Evolutionary conservation across 495 filamentous ascomycete genomes (phyloP).

Genomic region (Lineolata rhizophorae): DNA sequence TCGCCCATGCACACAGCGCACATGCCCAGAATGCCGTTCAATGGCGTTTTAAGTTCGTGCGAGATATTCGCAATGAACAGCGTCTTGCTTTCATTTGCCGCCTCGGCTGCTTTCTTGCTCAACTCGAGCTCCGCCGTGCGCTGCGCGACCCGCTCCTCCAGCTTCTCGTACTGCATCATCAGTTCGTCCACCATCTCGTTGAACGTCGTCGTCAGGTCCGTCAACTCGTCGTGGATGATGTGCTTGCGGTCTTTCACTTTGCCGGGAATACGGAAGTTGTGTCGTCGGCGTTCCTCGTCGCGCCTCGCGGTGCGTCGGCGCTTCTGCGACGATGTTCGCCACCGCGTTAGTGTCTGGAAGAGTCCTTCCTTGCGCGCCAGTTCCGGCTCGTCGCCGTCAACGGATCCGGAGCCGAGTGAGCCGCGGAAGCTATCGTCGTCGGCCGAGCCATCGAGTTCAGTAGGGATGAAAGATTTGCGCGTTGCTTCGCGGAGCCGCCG

Average conservation of each 20-base stretch:
- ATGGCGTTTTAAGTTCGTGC: constrained; percentile 77
- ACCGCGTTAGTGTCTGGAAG: constrained; percentile 13
- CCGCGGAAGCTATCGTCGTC: too few relatives aligned
- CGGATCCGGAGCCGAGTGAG: too few relatives aligned
- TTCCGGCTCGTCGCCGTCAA: constrained; percentile 9
- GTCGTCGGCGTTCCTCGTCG: constrained; percentile 22
- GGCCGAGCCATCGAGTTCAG: constrained; percentile 24
- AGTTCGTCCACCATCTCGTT: constrained; percentile 90
- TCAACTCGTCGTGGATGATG: constrained; percentile 64
- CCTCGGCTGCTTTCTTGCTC: constrained; percentile 76
- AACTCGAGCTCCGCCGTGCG: constrained; percentile 68
- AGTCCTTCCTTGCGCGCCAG: constrained; percentile 25
- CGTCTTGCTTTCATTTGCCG: constrained; percentile 86
- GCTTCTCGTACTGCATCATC: constrained; percentile 56
- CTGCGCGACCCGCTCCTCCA: constrained; percentile 68
- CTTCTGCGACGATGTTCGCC: constrained; percentile 10
- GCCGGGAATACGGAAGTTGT: constrained; percentile 58
- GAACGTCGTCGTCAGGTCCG: constrained; percentile 67
- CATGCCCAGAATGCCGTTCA: constrained; percentile 91
- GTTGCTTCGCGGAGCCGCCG: constrained; percentile 56
- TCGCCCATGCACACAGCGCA: constrained; percentile 80
- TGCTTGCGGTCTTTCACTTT: constrained; percentile 59
- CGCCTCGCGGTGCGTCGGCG: constrained; percentile 15
- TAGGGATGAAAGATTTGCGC: constrained; percentile 47
- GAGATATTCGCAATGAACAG: constrained; percentile 92